Evolutionary conservation across 495 filamentous ascomycete species (phyloP).

Genomic region (Darksidea phi): DNA sequence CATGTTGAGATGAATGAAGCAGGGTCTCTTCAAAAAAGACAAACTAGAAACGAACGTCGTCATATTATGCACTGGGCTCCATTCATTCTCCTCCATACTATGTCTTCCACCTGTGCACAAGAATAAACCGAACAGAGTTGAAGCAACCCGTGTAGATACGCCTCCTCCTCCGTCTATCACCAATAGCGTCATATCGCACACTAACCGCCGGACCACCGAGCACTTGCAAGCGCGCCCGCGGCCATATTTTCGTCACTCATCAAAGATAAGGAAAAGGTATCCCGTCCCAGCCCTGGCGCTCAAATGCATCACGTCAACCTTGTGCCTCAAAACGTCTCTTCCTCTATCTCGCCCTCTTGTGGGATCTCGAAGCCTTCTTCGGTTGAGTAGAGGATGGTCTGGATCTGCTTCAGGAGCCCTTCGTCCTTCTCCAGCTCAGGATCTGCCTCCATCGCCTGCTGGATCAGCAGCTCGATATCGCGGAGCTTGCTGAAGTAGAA

Average conservation of each 20-base stretch:
- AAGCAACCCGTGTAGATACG: not conserved
- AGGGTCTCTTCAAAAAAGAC: too few species aligned
- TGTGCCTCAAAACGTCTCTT: slow-evolving; percentile 67
- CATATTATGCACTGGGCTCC: too few species aligned
- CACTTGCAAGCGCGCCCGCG: not conserved
- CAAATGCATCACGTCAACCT: slow-evolving; percentile 16
- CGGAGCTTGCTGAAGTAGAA: slow-evolving; percentile 99
- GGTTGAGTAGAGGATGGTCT: slow-evolving; percentile 94
- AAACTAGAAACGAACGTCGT: too few species aligned
- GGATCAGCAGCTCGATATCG: slow-evolving; percentile 91
- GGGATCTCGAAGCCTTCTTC: slow-evolving; percentile 89
- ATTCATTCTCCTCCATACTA: too few species aligned
- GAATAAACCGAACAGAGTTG: too few species aligned
- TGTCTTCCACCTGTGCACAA: too few species aligned
- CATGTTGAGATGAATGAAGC: too few species aligned
- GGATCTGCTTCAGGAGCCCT: slow-evolving; percentile 87
- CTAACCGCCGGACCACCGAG: not conserved
- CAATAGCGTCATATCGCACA: slow-evolving; percentile 15
- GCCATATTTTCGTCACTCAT: slow-evolving; percentile 16
- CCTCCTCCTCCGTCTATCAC: slow-evolving; percentile 2
- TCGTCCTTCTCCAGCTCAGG: slow-evolving; percentile 91
- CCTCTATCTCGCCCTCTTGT: slow-evolving; percentile 58
- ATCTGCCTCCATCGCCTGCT: slow-evolving; percentile 85
- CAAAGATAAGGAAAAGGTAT: slow-evolving; percentile 10
- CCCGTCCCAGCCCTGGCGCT: slow-evolving; percentile 3